Base-by-base conservation (phyloP, 2,329 filamentous ascomycete species). In the Parastagonospora avenae region DNA sequence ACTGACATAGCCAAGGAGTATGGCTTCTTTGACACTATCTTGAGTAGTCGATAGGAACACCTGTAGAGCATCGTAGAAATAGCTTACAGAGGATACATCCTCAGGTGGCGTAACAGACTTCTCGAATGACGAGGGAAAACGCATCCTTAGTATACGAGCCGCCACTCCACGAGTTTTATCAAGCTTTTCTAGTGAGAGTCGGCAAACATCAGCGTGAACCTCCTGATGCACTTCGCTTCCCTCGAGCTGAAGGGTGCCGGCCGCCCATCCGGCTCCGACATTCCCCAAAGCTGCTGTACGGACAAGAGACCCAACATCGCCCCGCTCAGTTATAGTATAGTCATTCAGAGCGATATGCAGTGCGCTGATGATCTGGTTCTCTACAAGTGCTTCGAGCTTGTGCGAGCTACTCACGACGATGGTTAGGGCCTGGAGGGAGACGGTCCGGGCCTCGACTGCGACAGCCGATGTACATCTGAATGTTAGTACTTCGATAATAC, bases 261-360 rank as follows among this genome's bases (percentile, higher is more conserved):
- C 50, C n/a, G 52, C 51, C 65, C 70, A 75, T 6, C 68, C 70
- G 30, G 67, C 68, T 75, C 82, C 85, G 1, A 91, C 79, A 2
- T 85, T 85, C 52, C 84, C 82, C 10, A 97, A 81, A 19, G 91
- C 92, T 71, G 92, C 88, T 4, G 93, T 78, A 3, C 94, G 84
- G 4, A 96, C 89, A 45, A 92, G 84, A 0, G 92, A 96, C 4
- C 94, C 94, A 42, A 97, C 83, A 66, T 99, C 94, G 12, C 94
- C 94, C 49, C 92, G 82, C 11, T 92, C 87, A 59, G 91, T 93
- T 3, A 91, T 92, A 0, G 91, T 96, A 67, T 97, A 97, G 69
- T 99, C 92, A 59, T 93, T 88, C 27, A 99, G 75, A 0, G 87
- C 76, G 27, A 64, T 63, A 27, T 72, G 66, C 6, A 76, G 50